These are phyloP conservation scores for Botryobasidium botryosum DNA, from an alignment of 768 basidiomycete genomes.

Conservation along the genomic window DNA sequence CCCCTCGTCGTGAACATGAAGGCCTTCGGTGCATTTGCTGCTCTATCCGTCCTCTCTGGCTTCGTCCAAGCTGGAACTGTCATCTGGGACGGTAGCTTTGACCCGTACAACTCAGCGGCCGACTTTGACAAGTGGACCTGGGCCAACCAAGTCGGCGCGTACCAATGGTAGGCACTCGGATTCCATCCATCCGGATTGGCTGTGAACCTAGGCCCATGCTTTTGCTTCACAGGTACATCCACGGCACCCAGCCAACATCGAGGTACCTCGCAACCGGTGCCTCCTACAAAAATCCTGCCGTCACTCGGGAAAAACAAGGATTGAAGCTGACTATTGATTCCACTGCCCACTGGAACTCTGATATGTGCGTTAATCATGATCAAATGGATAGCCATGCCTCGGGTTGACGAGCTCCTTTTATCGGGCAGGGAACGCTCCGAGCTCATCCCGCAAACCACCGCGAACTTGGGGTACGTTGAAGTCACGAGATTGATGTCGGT, in stretches of 20 bases:
- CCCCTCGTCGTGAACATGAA: too few relatives aligned
- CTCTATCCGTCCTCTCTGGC: too few relatives aligned
- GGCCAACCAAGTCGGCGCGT: constrained; percentile 35
- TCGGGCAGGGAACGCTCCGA: constrained; percentile 11
- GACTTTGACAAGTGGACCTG: constrained; percentile 30
- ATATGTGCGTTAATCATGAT: background rate
- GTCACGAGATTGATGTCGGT: too few relatives aligned
- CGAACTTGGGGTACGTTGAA: constrained; percentile 41
- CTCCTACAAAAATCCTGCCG: constrained; percentile 41
- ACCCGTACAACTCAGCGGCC: background rate
- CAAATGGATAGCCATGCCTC: background rate
- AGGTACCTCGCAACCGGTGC: constrained; percentile 35
- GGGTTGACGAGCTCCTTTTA: background rate
- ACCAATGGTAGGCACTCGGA: constrained; percentile 31
- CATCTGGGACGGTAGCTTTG: constrained; percentile 1
- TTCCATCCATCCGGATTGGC: too few relatives aligned
- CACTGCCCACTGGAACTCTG: constrained; percentile 5
- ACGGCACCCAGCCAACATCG: constrained; percentile 34
- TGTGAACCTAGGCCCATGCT: too few relatives aligned
- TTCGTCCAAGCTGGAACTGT: too few relatives aligned
- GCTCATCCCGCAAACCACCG: constrained; percentile 27
- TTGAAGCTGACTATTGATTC: constrained; percentile 32
- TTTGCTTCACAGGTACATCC: constrained; percentile 29
- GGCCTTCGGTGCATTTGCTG: too few relatives aligned
- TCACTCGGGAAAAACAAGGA: constrained; percentile 32